phyloP scores from a whole-genome alignment of 768 basidiomycete species.

The Leccinum pellstonianum region DNA sequence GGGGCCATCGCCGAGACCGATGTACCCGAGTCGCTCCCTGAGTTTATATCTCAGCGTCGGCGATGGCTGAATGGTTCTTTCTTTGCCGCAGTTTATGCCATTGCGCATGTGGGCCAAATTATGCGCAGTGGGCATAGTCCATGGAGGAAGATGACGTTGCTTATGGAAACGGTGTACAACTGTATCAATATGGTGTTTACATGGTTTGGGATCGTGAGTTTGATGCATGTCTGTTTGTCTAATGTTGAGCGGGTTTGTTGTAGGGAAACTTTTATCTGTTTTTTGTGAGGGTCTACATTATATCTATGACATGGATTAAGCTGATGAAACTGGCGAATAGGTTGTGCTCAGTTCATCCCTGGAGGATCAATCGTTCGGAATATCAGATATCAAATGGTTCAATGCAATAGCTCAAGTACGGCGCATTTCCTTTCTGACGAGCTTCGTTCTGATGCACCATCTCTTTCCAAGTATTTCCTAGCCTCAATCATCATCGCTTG shows the following conservation, averaged over 20 bases:
- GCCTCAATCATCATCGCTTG: conserved; percentile 82
- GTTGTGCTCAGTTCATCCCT: conserved; percentile 86
- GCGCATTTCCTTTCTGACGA: neutral
- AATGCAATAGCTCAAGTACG: conserved; percentile 75
- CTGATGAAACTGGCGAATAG: conserved; percentile 36
- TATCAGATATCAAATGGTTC: conserved; percentile 65
- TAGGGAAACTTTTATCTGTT: conserved; percentile 96
- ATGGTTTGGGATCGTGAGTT: conserved; percentile 88
- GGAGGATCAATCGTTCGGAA: conserved; percentile 67
- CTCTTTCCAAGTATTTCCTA: conserved; percentile 64
- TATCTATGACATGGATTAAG: too few species aligned
- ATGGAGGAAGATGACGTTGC: conserved; percentile 67
- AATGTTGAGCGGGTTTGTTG: neutral
- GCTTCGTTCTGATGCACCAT: conserved; percentile 3
- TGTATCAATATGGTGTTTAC: conserved; percentile 83
- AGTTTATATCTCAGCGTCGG: conserved; percentile 90
- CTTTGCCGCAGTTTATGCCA: conserved; percentile 92
- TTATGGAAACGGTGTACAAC: conserved; percentile 85
- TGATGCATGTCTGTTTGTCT: neutral
- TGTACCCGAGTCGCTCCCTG: conserved; percentile 88
- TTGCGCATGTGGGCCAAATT: conserved; percentile 60
- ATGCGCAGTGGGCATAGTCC: conserved; percentile 59
- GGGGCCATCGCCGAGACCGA: conserved; percentile 92
- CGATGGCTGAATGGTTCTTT: conserved; percentile 92
- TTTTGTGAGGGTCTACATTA: too few species aligned